These are phyloP conservation scores for Rhododendron ferrugineum DNA, from an alignment of 148 eudicot species.

Conservation along the genomic window DNA sequence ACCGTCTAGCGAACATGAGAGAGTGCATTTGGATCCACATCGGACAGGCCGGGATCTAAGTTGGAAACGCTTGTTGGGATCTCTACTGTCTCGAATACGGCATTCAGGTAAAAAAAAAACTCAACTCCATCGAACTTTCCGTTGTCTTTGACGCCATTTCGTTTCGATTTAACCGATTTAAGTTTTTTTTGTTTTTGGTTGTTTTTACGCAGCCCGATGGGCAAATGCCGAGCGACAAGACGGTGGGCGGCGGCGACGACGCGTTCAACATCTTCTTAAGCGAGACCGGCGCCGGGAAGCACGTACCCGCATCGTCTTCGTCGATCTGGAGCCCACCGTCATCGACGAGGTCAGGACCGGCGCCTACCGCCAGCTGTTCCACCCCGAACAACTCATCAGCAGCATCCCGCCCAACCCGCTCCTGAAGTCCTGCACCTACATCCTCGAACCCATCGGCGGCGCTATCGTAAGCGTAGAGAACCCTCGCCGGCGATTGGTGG, in stretches of 20 bases:
- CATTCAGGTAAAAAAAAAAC: no score
- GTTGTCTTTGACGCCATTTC: neutral
- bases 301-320: slow-evolving; percentile 6
- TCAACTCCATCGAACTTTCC: no score
- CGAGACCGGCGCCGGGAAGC: slow-evolving; percentile 11
- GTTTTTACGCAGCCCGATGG: slow-evolving; percentile 6
- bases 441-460: slow-evolving; percentile 52
- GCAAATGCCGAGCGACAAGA: slow-evolving; percentile 14
- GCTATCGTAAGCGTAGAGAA: slow-evolving; percentile 35
- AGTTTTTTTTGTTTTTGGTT: no score
- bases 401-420: no score
- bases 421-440: no score
- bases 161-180: neutral
- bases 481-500: no score
- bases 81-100: no score
- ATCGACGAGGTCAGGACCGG: slow-evolving; percentile 11
- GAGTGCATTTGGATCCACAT: no score
- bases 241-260: slow-evolving; percentile 9
- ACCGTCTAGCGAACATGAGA: no score
- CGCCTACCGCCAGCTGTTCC: slow-evolving; percentile 12
- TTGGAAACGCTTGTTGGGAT: no score
- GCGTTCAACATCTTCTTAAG: slow-evolving; percentile 11
- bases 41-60: no score
- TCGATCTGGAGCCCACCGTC: slow-evolving; percentile 7
- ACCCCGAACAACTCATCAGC: slow-evolving; percentile 13